A percentile compares a stretch with the other conserved stretches of the same genome.
phyloP scores from a whole-genome alignment of 164 flowering plant genomes.

The Magnolia changhungtana region DNA sequence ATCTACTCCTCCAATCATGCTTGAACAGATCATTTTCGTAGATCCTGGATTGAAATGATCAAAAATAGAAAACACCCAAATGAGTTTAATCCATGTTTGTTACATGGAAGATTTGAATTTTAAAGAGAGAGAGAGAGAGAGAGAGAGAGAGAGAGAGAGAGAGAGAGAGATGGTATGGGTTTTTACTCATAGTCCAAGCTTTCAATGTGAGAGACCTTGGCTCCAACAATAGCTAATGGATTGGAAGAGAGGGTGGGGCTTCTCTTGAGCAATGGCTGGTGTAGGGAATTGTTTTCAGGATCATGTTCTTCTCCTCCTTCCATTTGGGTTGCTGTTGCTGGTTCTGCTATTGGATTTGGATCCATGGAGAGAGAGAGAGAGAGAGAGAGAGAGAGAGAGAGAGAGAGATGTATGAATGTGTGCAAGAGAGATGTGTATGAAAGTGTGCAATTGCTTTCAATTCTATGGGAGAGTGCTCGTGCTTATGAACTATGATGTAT shows the following conservation, averaged over 20 bases:
- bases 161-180: neutral
- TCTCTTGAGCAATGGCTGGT: slow-evolving; percentile 65
- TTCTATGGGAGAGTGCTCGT: neutral
- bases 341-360: slow-evolving; percentile 21
- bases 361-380: slow-evolving; percentile 18
- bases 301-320: slow-evolving; percentile 45
- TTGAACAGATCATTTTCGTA: slow-evolving; percentile 92
- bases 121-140: neutral
- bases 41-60: slow-evolving; percentile 46
- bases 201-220: slow-evolving; percentile 82
- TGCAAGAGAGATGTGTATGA: neutral
- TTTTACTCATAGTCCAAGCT: slow-evolving; percentile 91
- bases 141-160: neutral
- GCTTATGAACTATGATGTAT: neutral
- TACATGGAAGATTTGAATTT: neutral
- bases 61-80: neutral
- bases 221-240: slow-evolving; percentile 78
- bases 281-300: slow-evolving; percentile 64
- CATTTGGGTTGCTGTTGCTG: slow-evolving; percentile 8
- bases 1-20: slow-evolving; percentile 96
- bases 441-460: neutral
- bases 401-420: neutral
- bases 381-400: neutral
- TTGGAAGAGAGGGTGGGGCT: slow-evolving; percentile 57
- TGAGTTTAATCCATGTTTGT: neutral